A percentile compares a stretch with the other conserved stretches of the same genome.
phyloP scores from a whole-genome alignment of 108 stramenopile genomes.

The Stephanodiscus triporus region DNA sequence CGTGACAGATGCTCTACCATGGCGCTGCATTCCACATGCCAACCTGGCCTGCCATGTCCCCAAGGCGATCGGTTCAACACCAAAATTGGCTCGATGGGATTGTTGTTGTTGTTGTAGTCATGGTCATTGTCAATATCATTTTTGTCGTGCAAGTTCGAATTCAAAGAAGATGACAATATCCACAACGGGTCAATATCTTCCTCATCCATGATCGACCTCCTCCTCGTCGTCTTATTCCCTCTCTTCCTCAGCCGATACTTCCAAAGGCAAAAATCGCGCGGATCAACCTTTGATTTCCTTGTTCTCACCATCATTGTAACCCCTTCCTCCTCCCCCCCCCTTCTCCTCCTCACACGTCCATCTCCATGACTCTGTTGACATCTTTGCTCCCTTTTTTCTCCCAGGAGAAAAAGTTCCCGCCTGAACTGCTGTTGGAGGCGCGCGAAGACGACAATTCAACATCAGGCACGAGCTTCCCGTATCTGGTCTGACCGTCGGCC shows the following conservation, averaged over 20 bases:
- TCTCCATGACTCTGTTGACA: not conserved
- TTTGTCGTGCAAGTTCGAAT: constrained; percentile 14
- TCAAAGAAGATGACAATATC: constrained; percentile 4
- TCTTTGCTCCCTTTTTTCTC: constrained; percentile 10
- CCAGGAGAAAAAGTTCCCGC: constrained; percentile 61
- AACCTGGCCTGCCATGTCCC: constrained; percentile 96
- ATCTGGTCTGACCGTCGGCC: constrained; percentile 57
- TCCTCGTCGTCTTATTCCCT: not conserved
- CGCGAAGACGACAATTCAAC: constrained; percentile 42
- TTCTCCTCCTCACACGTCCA: no score
- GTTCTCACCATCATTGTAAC: constrained; percentile 41
- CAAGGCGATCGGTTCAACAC: constrained; percentile 90
- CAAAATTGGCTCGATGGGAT: constrained; percentile 50
- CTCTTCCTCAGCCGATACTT: constrained; percentile 57
- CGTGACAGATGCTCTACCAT: constrained; percentile 70
- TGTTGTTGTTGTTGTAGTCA: constrained; percentile 5
- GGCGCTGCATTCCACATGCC: constrained; percentile 99
- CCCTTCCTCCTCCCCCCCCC: constrained; percentile 11
- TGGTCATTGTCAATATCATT: not conserved
- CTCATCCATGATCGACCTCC: not conserved
- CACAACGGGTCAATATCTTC: not conserved
- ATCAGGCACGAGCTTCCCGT: constrained; percentile 91
- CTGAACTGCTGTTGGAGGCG: constrained; percentile 16
- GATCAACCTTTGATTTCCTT: constrained; percentile 45
- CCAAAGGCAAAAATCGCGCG: constrained; percentile 99